These are phyloP conservation scores for Glycyrrhiza uralensis DNA, from an alignment of 306 rosid genomes.

Conservation along the genomic window DNA sequence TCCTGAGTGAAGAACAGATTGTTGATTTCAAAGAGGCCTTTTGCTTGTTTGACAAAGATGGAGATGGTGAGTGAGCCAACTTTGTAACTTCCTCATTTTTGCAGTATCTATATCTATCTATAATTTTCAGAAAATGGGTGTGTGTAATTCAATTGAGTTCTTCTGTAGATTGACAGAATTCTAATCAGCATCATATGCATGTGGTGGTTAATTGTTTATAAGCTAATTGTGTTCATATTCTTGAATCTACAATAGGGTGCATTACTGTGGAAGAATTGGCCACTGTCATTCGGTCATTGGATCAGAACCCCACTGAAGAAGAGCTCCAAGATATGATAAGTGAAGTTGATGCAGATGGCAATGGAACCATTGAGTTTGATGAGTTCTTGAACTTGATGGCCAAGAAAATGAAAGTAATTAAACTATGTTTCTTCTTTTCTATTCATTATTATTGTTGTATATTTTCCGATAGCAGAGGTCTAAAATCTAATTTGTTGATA, in stretches of 20 bases:
- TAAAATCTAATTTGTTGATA: background rate
- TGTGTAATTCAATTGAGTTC: background rate
- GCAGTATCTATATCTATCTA: background rate
- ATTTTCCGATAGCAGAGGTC: no score
- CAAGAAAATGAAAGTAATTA: conserved; percentile 73
- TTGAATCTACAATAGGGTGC: conserved; percentile 52
- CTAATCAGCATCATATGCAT: background rate
- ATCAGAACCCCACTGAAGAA: conserved; percentile 92
- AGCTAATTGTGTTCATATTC: background rate
- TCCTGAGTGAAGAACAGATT: conserved; percentile 82
- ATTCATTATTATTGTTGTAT: background rate
- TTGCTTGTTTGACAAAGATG: conserved; percentile 89
- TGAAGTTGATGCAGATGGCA: conserved; percentile 85
- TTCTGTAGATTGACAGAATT: no score
- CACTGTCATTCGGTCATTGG: conserved; percentile 88
- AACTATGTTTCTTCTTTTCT: background rate
- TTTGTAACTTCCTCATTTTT: background rate
- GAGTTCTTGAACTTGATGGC: conserved; percentile 94
- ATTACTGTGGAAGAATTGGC: conserved; percentile 93
- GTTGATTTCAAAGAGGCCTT: conserved; percentile 92
- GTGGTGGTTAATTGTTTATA: background rate
- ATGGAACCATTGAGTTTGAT: conserved; percentile 91
- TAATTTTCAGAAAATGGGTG: background rate
- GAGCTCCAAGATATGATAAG: conserved; percentile 88
- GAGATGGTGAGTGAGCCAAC: conserved; percentile 88